Evolutionary conservation across 768 basidiomycete species (phyloP).

Genomic region (Leccinellum albellum): DNA sequence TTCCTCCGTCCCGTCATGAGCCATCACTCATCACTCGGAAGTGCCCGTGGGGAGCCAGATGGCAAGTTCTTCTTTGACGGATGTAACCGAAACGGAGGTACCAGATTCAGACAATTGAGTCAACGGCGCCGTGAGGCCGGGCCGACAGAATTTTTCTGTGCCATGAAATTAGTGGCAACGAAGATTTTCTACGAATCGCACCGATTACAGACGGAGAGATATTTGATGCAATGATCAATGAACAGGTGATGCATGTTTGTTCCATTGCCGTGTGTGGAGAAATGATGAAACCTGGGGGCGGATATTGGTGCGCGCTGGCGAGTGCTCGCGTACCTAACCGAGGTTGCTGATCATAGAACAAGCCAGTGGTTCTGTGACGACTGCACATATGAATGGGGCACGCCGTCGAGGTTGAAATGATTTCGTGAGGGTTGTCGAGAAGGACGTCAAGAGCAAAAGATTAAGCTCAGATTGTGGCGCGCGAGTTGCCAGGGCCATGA

Average conservation of each 20-base stretch:
- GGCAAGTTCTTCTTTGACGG: slow-evolving; percentile 17
- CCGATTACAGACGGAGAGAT: neutral
- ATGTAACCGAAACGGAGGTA: slow-evolving; percentile 26
- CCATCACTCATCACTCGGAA: slow-evolving; percentile 16
- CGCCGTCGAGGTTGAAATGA: slow-evolving; percentile 1
- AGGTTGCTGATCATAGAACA: slow-evolving; percentile 1
- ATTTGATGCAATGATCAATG: neutral
- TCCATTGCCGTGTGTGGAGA: neutral
- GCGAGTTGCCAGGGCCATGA: slow-evolving; percentile 13
- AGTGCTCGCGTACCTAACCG: slow-evolving; percentile 16
- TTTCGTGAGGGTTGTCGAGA: slow-evolving; percentile 7
- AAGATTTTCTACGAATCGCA: neutral
- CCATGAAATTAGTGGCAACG: neutral
- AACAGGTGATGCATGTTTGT: neutral
- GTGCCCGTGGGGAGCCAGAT: slow-evolving; percentile 19
- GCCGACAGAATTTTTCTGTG: slow-evolving; percentile 8
- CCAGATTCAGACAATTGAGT: slow-evolving; percentile 18
- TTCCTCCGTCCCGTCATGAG: slow-evolving; percentile 3
- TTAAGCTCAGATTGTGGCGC: slow-evolving; percentile 10
- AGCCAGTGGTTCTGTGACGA: slow-evolving; percentile 1
- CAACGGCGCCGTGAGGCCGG: slow-evolving; percentile 5
- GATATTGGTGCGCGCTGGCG: neutral
- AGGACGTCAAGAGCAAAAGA: neutral
- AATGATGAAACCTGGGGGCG: slow-evolving; percentile 2
- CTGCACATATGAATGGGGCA: neutral